Evolutionary conservation across 106 monocot genomes (phyloP).

Genomic region (Dioscorea alata): DNA sequence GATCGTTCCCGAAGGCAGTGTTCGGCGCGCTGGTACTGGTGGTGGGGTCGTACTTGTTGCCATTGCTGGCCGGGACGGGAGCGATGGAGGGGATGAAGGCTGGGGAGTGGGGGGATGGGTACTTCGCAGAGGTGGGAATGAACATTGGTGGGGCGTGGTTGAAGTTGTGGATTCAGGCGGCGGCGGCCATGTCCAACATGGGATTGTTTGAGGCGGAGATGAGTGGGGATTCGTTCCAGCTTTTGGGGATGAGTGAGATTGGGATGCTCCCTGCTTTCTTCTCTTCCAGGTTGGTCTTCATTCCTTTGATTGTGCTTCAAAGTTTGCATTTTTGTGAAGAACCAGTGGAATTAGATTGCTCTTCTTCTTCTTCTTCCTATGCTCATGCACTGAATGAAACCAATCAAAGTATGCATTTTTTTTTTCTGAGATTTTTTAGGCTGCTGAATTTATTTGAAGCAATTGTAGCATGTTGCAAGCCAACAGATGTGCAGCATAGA

Average conservation of each 20-base stretch:
- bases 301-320: neutral
- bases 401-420: no score
- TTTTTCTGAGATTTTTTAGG: no score
- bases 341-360: no score
- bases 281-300: slow-evolving; percentile 27
- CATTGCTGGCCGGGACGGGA: slow-evolving; percentile 76
- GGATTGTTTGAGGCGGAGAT: slow-evolving; percentile 93
- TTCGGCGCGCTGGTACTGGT: slow-evolving; percentile 63
- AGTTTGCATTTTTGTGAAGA: no score
- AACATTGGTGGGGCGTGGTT: slow-evolving; percentile 71
- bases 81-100: slow-evolving; percentile 25
- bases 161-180: slow-evolving; percentile 72
- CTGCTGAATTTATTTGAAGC: no score
- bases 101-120: slow-evolving; percentile 77
- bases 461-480: no score
- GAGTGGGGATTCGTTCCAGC: slow-evolving; percentile 82
- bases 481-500: no score
- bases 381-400: no score
- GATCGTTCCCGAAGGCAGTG: slow-evolving; percentile 64
- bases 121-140: slow-evolving; percentile 66
- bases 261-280: slow-evolving; percentile 79
- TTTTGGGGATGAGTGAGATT: slow-evolving; percentile 86
- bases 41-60: slow-evolving; percentile 56
- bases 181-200: slow-evolving; percentile 88
- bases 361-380: no score